Percentiles rank a stretch among this genome's conserved stretches.
phyloP scores from a whole-genome alignment of 2,329 filamentous ascomycete species.

The Calonectria fujianensis region DNA sequence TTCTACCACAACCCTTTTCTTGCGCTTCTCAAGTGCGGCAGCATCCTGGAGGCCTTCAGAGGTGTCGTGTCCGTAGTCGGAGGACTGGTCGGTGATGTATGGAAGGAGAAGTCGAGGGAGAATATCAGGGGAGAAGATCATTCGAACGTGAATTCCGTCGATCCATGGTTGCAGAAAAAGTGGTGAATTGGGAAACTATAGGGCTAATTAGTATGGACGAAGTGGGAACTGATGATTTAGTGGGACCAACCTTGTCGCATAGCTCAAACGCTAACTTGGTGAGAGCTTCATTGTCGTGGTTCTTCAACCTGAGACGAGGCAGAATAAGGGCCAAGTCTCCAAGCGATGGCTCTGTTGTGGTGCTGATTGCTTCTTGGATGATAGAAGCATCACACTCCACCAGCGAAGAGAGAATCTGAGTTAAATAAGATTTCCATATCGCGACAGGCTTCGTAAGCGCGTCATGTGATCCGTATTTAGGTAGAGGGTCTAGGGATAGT shows the following conservation, averaged over 20 bases:
- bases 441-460: slow-evolving; percentile 42
- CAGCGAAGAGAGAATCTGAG: slow-evolving; percentile 29
- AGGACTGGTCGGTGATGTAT: slow-evolving; percentile 37
- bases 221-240: not conserved
- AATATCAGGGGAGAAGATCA: slow-evolving; percentile 39
- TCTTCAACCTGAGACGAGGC: slow-evolving; percentile 38
- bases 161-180: slow-evolving; percentile 43
- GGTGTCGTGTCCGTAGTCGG: slow-evolving; percentile 34
- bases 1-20: slow-evolving; percentile 75
- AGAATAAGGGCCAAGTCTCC: slow-evolving; percentile 43
- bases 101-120: slow-evolving; percentile 41
- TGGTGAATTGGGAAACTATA: slow-evolving; percentile 37
- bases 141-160: slow-evolving; percentile 39
- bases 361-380: slow-evolving; percentile 43
- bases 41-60: slow-evolving; percentile 33
- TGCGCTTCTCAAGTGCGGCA: slow-evolving; percentile 9
- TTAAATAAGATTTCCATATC: slow-evolving; percentile 41
- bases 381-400: slow-evolving; percentile 38
- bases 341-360: slow-evolving; percentile 41
- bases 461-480: slow-evolving; percentile 28
- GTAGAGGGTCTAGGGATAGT: slow-evolving; percentile 38
- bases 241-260: slow-evolving; percentile 28
- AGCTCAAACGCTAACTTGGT: slow-evolving; percentile 38
- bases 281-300: slow-evolving; percentile 34
- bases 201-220: slow-evolving; percentile 2